Conservation (phyloP, 164 flowering plant species). For the Liriodendron chinense region DNA sequence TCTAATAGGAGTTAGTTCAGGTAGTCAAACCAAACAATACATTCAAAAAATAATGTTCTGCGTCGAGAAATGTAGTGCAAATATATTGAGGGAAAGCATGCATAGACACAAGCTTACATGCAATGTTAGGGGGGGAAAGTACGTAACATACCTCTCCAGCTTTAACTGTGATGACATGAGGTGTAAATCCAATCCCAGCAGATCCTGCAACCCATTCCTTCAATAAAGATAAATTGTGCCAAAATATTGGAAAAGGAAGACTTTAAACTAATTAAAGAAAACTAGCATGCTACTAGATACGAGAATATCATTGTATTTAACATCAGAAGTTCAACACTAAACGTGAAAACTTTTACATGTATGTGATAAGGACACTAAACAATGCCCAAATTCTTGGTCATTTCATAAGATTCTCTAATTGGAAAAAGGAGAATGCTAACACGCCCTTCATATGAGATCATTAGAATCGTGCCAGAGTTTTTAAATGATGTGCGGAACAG, state of each 20-base stretch:
- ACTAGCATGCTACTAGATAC: too few relatives aligned
- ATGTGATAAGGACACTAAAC: too few relatives aligned
- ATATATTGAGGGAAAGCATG: too few relatives aligned
- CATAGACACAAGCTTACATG: neutral
- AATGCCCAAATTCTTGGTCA: too few relatives aligned
- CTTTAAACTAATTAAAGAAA: neutral
- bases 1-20: neutral
- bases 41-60: neutral
- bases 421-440: too few relatives aligned
- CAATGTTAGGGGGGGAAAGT: neutral
- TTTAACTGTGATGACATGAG: constrained; percentile 83
- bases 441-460: too few relatives aligned
- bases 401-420: too few relatives aligned
- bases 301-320: neutral
- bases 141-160: constrained; percentile 70
- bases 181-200: constrained; percentile 69
- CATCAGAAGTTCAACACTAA: too few relatives aligned
- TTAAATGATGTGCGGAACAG: too few relatives aligned
- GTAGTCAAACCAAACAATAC: neutral
- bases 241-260: neutral
- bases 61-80: neutral
- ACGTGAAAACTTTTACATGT: too few relatives aligned
- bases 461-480: too few relatives aligned
- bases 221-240: neutral
- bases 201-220: constrained; percentile 52